phyloP scores from a whole-genome alignment of 176 grass and related monocot species.

The Phoenix roebelenii region DNA sequence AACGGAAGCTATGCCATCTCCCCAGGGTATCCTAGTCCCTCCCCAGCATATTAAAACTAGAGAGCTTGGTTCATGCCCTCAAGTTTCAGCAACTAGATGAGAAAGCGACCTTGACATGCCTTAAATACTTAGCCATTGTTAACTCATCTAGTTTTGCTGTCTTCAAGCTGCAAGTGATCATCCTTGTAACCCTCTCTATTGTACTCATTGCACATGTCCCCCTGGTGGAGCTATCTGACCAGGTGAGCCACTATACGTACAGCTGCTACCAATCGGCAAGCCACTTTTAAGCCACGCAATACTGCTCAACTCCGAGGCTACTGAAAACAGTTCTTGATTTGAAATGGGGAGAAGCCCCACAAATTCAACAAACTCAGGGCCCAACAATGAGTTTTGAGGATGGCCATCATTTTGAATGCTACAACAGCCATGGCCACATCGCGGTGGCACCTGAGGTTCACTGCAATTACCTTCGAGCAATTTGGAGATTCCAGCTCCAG shows the following conservation, averaged over 20 bases:
- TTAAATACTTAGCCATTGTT: too few relatives aligned
- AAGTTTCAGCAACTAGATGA: too few relatives aligned
- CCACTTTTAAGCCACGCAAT: constrained; percentile 92
- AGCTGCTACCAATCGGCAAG: constrained; percentile 42
- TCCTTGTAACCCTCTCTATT: too few relatives aligned
- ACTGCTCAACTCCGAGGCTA: constrained; percentile 93
- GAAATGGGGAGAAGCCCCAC: constrained; percentile 58
- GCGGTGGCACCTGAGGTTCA: constrained; percentile 59
- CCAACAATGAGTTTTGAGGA: constrained; percentile 52
- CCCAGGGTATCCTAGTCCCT: too few relatives aligned
- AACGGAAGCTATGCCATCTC: too few relatives aligned
- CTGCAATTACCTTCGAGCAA: constrained; percentile 26
- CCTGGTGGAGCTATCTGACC: too few relatives aligned
- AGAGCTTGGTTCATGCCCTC: too few relatives aligned
- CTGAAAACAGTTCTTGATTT: constrained; percentile 48
- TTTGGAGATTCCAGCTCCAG: constrained; percentile 33
- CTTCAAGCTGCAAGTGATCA: too few relatives aligned
- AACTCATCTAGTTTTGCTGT: too few relatives aligned
- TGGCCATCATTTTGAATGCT: constrained; percentile 8
- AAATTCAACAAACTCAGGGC: constrained; percentile 89
- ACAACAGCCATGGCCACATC: constrained; percentile 78
- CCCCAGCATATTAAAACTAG: too few relatives aligned
- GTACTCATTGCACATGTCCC: too few relatives aligned
- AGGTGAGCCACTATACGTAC: not conserved
- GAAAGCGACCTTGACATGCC: too few relatives aligned